phyloP scores from a whole-genome alignment of 352 stramenopile species.

The Phytopythium montanum region DNA sequence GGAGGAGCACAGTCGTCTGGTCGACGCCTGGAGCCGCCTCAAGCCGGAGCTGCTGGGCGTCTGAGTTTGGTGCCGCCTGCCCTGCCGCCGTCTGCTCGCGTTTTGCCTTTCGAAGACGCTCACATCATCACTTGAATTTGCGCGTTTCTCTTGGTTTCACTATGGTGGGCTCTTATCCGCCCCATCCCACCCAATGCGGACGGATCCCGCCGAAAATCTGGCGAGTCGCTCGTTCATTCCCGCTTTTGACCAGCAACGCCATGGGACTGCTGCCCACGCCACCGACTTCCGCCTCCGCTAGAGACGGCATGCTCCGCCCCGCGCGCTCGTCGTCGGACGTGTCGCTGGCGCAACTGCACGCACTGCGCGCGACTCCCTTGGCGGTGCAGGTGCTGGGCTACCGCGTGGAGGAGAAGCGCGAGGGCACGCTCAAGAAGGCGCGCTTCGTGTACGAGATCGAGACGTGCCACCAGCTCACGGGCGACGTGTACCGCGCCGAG shows the following conservation, averaged over 20 bases:
- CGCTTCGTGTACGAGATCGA: slow-evolving; percentile 78
- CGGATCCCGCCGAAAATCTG: no score
- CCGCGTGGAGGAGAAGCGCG: slow-evolving; percentile 46
- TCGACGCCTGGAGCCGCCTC: slow-evolving; percentile 64
- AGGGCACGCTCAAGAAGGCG: slow-evolving; percentile 44
- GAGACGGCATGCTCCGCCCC: not conserved
- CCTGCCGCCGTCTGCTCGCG: slow-evolving; percentile 21
- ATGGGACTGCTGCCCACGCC: no score
- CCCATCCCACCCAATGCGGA: no score
- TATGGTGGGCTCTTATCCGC: no score
- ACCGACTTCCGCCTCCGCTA: no score
- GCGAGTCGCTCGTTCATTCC: no score
- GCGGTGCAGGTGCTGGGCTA: slow-evolving; percentile 59
- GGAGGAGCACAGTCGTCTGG: slow-evolving; percentile 64
- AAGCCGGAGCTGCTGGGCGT: slow-evolving; percentile 65
- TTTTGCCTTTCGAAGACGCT: not conserved
- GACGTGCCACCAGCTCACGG: slow-evolving; percentile 56
- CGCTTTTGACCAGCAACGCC: no score
- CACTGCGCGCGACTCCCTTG: slow-evolving; percentile 17
- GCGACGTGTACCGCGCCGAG: slow-evolving; percentile 47
- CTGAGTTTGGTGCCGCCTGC: no score
- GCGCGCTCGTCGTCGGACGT: slow-evolving; percentile 3
- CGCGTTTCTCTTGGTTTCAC: not conserved
- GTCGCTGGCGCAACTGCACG: slow-evolving; percentile 3
- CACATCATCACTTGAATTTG: slow-evolving; percentile 2